Evolutionary conservation across 352 stramenopile genomes (phyloP).

Genomic region (Aphanomyces cochlioides): DNA sequence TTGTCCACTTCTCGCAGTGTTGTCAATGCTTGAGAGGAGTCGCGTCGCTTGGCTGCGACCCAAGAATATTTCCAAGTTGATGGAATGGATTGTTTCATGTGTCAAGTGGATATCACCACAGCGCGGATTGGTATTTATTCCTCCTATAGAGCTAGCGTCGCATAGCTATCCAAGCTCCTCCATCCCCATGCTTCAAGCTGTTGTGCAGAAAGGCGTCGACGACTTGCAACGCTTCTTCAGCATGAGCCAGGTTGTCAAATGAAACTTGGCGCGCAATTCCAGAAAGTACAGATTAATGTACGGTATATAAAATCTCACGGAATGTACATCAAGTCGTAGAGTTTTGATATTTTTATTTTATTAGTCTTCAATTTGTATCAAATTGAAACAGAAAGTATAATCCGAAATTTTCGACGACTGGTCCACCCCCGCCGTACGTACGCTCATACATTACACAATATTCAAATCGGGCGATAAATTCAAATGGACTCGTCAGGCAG

Average conservation of each 20-base stretch:
- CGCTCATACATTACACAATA: constrained; percentile 17
- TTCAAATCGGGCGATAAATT: background rate
- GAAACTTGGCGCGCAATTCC: background rate
- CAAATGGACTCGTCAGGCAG: constrained; percentile 10
- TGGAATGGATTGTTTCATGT: constrained; percentile 5
- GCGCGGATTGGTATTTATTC: background rate
- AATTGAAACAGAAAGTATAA: constrained; percentile 5
- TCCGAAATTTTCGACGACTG: background rate
- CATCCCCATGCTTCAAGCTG: background rate
- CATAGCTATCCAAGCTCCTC: background rate
- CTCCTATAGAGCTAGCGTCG: background rate
- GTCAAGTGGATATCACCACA: background rate
- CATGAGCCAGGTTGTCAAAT: background rate
- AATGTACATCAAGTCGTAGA: too few relatives aligned
- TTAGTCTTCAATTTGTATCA: background rate
- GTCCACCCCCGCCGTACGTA: background rate
- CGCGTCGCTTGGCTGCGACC: constrained; percentile 26
- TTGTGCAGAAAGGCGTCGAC: constrained; percentile 11
- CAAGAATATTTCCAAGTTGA: constrained; percentile 1
- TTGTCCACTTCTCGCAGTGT: background rate
- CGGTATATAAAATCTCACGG: background rate
- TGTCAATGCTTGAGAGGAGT: background rate
- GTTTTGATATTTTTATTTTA: constrained; percentile 1
- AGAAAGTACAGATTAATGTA: background rate
- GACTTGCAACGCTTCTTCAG: background rate